Evolutionary conservation across 495 filamentous ascomycete genomes (phyloP), one percentile per base, ranked within the genome.

Genomic region (Cryomyces minteri): DNA sequence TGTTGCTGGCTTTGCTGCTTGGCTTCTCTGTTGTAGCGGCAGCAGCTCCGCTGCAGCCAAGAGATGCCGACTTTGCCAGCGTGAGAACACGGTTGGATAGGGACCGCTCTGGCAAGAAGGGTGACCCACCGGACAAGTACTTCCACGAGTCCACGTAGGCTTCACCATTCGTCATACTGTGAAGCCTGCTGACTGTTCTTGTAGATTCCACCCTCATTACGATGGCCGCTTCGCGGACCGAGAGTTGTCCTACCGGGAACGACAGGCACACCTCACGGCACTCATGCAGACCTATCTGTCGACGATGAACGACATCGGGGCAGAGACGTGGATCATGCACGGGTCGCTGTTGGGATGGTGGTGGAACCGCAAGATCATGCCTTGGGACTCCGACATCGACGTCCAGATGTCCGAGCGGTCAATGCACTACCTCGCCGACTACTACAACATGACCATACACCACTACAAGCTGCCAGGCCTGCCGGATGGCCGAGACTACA

Each of bases 241-340:
- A 10, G 53, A 58, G 4, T 39, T 45, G 11, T 48, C 54, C 39
- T 41, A 48, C 10, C 10, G 8, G 4, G 40, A 53, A 30, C 54
- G 55, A 30, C 49, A 41, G 11, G 53, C 59, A 3, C 60, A 70
- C 40, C 60, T 78, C 7, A 66, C 62, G 31, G 58, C 58, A n/a
- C 60, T 76, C 10, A 65, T 74, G 49, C 68, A 67, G 51, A 70
- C 73, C 9, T 77, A 76, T 44, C 55, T 77, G 7, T 57, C 58
- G 4, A 71, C 69, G 7, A 77, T 77, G 72, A 52, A 60, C 31
- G 64, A 68, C 29, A 59, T 78, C 32, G 70, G 69, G 8, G 68
- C 67, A 5, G 71, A 76, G 51, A 78, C 72, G 34, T 78, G 74
- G 74, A 71, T 78, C 37, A 77, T 77, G 67, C 74, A 78, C 48